A percentile compares a stretch with the other conserved stretches of the same genome.
phyloP scores from a whole-genome alignment of 2,329 filamentous ascomycete genomes.

The Ilyonectria mors-panacis region DNA sequence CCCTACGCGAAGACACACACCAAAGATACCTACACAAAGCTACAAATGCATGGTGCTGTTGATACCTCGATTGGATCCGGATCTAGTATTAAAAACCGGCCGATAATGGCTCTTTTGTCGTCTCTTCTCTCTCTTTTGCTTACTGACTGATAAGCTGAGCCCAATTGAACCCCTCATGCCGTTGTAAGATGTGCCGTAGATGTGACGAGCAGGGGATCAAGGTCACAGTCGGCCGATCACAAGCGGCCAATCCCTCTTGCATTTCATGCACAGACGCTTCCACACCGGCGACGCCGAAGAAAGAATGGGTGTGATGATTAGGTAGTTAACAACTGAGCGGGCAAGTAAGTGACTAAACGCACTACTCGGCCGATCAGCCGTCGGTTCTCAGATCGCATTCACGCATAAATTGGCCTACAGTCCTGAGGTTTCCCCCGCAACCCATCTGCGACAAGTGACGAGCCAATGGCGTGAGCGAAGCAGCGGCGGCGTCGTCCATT shows the following conservation, averaged over 20 bases:
- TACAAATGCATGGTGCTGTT: neutral
- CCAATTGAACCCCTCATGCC: neutral
- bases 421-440: constrained; percentile 19
- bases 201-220: neutral
- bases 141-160: neutral
- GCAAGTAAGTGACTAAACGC: neutral
- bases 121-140: neutral
- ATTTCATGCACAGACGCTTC: constrained; percentile 8
- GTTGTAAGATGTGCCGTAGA: neutral
- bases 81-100: neutral
- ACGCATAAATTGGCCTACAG: constrained; percentile 22
- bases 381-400: constrained; percentile 26
- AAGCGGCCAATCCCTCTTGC: constrained; percentile 6
- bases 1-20: neutral
- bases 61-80: neutral
- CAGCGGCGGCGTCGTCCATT: constrained; percentile 34
- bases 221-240: neutral
- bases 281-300: constrained; percentile 7
- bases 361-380: constrained; percentile 28
- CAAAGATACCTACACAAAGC: neutral
- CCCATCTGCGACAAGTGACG: constrained; percentile 21
- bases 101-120: neutral
- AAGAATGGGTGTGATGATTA: constrained; percentile 6
- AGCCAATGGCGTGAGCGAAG: constrained; percentile 21
- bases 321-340: neutral